These are phyloP conservation scores for Apiospora pterosperma DNA, from an alignment of 2,329 filamentous ascomycete species.

Conservation along the genomic window DNA sequence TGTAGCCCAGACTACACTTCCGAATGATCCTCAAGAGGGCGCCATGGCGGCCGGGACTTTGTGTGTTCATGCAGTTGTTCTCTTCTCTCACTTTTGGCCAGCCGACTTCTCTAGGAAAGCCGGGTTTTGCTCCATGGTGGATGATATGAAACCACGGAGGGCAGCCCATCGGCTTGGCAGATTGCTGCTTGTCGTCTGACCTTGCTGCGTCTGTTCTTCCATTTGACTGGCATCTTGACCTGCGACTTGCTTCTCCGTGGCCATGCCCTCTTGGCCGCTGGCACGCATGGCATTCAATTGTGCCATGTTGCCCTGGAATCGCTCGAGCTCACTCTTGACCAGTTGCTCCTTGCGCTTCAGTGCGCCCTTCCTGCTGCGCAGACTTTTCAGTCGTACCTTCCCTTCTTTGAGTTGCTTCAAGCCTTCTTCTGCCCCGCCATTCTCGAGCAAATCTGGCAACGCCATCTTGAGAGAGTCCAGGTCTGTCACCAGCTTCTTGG, in stretches of 20 bases:
- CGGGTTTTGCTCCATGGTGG: conserved; percentile 85
- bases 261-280: conserved; percentile 12
- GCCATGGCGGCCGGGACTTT: neutral
- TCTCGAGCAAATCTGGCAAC: conserved; percentile 59
- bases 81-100: neutral
- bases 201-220: conserved; percentile 12
- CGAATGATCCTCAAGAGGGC: neutral
- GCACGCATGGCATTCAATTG: conserved; percentile 52
- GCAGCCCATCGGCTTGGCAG: conserved; percentile 72
- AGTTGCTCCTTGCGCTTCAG: conserved; percentile 80
- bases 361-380: conserved; percentile 73
- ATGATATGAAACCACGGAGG: conserved; percentile 76
- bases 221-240: conserved; percentile 6
- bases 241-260: conserved; percentile 5
- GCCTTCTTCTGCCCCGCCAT: conserved; percentile 43
- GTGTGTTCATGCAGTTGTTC: neutral
- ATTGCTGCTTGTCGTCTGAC: conserved; percentile 19
- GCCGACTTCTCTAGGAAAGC: conserved; percentile 53
- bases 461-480: conserved; percentile 77
- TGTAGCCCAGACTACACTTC: neutral
- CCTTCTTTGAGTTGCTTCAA: conserved; percentile 43
- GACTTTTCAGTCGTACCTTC: conserved; percentile 69
- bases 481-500: conserved; percentile 74
- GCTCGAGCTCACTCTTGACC: conserved; percentile 74
- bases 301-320: conserved; percentile 82